Base-by-base conservation (phyloP, 1,284 basidiomycete genomes). In the Ceratorhiza oryzae-sativae region DNA sequence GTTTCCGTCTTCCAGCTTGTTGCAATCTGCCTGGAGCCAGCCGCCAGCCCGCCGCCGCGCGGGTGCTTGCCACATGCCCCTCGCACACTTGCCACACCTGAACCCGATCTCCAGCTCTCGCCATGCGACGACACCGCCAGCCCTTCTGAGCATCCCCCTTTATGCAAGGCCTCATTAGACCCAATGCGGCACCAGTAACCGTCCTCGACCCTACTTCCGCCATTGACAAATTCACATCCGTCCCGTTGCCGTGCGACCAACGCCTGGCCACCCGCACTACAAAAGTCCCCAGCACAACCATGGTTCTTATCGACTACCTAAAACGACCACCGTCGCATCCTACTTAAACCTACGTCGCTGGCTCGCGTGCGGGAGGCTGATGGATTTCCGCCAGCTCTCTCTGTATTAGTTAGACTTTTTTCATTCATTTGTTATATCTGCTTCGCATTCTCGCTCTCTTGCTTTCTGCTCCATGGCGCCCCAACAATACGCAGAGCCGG, bases 171-270 rank as follows among this genome's bases (percentile, higher is more conserved):
- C 18, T 18, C 9, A 12, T 45, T 45, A 45, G 10, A 18, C 15
- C 42, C 42, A 45, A 39, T 18, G 18, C 27, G 53, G 30, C 53
- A 55, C 20, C 10, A 27, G 53, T 55, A 55, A 55, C 27, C 32
- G 30, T n/a, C 53, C 53, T 32, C 53, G 53, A 32, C 27, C 48
- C 48, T 51, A 51, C 4, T 55, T 55, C 32, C 53, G 53, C 36
- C 36, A 13, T 34, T 34, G 30, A 34, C 30, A 55, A 55, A 55
- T 55, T 45, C 53, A 55, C 53, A 23, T 55, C 36, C 53, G 27
- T 2, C 53, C 3, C 9, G 53, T 55, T 55, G 53, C 53, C 10
- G 30, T 34, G 53, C 53, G 30, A 55, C 53, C 20, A 32, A 55
- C 51, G 25, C 49, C 30, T 32, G 3, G 36, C 27, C 30, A 13